Percentiles rank a stretch among this genome's conserved stretches.
Conservation (phyloP, 169 alveolate species). For the Fabrea salina region DNA sequence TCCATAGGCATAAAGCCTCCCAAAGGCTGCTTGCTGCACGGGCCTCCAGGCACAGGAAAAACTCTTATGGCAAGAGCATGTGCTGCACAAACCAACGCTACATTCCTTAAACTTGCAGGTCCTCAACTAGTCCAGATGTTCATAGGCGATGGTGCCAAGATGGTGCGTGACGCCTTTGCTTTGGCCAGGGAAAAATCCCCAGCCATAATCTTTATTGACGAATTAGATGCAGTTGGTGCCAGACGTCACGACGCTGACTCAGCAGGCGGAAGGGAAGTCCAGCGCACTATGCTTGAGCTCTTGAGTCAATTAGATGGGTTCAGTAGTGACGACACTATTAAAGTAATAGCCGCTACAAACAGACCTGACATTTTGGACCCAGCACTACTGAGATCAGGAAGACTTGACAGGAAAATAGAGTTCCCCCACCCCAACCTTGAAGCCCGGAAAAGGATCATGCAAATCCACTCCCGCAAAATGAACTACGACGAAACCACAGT, state of each 20-base stretch:
- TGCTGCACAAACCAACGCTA: slow-evolving; percentile 96
- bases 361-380: slow-evolving; percentile 99
- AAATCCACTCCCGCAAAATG: slow-evolving; percentile 99
- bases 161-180: slow-evolving; percentile 98
- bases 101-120: slow-evolving; percentile 98
- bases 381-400: slow-evolving; percentile 98
- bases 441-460: slow-evolving; percentile 92
- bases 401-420: slow-evolving; percentile 98
- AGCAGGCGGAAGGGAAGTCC: slow-evolving; percentile 98
- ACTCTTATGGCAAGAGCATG: slow-evolving; percentile 92
- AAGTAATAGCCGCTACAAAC: slow-evolving; percentile 98
- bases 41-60: slow-evolving; percentile 99
- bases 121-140: slow-evolving; percentile 99
- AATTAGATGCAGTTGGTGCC: slow-evolving; percentile 99
- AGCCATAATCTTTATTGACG: slow-evolving; percentile 97
- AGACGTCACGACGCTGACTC: slow-evolving; percentile 93
- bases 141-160: slow-evolving; percentile 99
- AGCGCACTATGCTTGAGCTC: slow-evolving; percentile 98
- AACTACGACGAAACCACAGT: slow-evolving; percentile 95
- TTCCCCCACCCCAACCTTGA: slow-evolving; percentile 99
- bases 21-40: slow-evolving; percentile 98
- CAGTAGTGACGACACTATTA: slow-evolving; percentile 88
- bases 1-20: slow-evolving; percentile 99
- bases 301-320: slow-evolving; percentile 96
- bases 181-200: slow-evolving; percentile 99